Percentiles rank a stretch among this genome's conserved stretches.
Conservation (phyloP, 352 stramenopile genomes). For the Phytopythium montanum region DNA sequence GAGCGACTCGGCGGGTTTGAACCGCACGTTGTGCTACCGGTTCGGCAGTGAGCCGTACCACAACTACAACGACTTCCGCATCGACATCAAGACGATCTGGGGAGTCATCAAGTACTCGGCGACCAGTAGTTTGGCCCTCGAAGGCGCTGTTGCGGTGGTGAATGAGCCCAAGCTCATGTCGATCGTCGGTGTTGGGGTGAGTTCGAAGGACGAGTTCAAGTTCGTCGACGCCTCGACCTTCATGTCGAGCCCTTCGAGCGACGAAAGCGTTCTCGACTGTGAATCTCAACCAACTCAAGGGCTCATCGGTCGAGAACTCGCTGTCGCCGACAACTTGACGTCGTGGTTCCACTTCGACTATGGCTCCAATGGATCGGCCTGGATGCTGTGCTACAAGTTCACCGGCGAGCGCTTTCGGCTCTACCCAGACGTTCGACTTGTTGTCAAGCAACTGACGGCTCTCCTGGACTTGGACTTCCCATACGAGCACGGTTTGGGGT, state of each 20-base stretch:
- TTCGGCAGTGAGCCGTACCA: slow-evolving; percentile 54
- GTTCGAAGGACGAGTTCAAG: slow-evolving; percentile 43
- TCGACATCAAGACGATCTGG: slow-evolving; percentile 71
- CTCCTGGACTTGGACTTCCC: slow-evolving; percentile 36
- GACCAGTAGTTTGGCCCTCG: slow-evolving; percentile 8
- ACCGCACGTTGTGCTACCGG: slow-evolving; percentile 52
- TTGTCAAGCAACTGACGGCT: slow-evolving; percentile 49
- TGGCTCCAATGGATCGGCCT: slow-evolving; percentile 34
- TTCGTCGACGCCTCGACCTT: slow-evolving; percentile 27
- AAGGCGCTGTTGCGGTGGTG: slow-evolving; percentile 44
- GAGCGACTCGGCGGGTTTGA: slow-evolving; percentile 25
- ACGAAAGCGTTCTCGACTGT: slow-evolving; percentile 24
- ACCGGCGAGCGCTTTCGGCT: slow-evolving; percentile 45
- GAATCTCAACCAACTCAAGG: slow-evolving; percentile 31
- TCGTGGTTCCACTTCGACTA: slow-evolving; percentile 58
- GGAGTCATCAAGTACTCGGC: background rate
- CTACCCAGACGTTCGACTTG: slow-evolving; percentile 33
- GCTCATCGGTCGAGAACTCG: slow-evolving; percentile 24
- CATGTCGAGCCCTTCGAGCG: slow-evolving; percentile 5
- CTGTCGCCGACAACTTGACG: slow-evolving; percentile 33
- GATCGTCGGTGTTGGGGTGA: slow-evolving; percentile 53
- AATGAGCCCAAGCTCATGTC: slow-evolving; percentile 55
- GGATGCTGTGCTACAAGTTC: slow-evolving; percentile 70
- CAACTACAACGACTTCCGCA: slow-evolving; percentile 44
- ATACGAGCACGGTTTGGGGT: slow-evolving; percentile 20